Base-by-base conservation (phyloP, 2,329 filamentous ascomycete species). In the Sporothrix variecibatus region DNA sequence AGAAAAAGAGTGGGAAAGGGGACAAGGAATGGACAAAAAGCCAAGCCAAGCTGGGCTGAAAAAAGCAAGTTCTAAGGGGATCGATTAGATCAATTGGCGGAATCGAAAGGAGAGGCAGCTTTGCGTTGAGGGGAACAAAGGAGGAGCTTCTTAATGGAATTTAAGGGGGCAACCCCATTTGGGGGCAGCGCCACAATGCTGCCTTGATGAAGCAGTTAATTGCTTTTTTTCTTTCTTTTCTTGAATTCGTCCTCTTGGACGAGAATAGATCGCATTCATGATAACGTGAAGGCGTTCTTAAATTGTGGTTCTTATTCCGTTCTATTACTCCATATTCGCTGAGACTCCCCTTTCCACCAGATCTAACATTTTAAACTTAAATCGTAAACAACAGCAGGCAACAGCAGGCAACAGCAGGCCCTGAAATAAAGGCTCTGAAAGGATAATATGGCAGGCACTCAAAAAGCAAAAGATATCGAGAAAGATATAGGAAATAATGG, bases 11-110 rank as follows among this genome's bases (percentile, higher is more conserved):
- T 65, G 62, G 38, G 12, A 17, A 15, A 23, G 62, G 8, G 9
- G 20, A 9, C 53, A 43, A 5, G 38, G 38, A 12, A 34, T 65
- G 60, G 58, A 11, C n/a, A 65, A 26, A 65, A 26, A 9, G 62
- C 62, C 38, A 65, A 65, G 62, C n/a, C 38, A 46, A 46, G 38
- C 38, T 38, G 62, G 62, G 28, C 62, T 46, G 34, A 26, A 65
- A 64, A 64, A 65, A 65, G 34, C 34, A 65, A 43, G 8, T 12
- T 43, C 17, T 43, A 43, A 31, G 34, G 60, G 34, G n/a, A 23
- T 53, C 40, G n/a, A 40, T 64, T 38, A 20, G 34, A 34, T 43
- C 40, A 40, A 43, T 15, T 56, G 51, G 51, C 11, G 23, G 15
- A 23, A 23, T 53, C 51, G 20, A 53, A 23, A 12, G 20, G 6